Evolutionary conservation across 2,329 filamentous ascomycete genomes (phyloP).

Genomic region (Cucurbitaria berberidis): DNA sequence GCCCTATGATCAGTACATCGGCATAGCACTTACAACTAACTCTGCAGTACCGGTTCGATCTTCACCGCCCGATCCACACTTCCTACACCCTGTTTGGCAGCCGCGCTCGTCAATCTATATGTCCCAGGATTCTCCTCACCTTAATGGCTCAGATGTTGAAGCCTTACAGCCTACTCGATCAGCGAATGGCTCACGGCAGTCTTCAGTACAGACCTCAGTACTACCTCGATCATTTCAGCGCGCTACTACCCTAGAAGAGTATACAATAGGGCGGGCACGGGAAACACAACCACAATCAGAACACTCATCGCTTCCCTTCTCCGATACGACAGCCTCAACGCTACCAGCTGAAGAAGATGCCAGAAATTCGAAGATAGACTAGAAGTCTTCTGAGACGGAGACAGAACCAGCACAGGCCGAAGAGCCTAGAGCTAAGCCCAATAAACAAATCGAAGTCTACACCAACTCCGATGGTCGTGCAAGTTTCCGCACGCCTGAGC

Average conservation of each 20-base stretch:
- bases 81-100: neutral
- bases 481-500: neutral
- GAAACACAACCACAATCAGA: neutral
- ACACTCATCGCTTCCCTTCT: neutral
- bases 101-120: neutral
- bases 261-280: neutral
- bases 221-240: neutral
- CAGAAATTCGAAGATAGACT: neutral
- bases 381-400: neutral
- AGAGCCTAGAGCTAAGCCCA: neutral
- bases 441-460: neutral
- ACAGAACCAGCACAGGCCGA: neutral
- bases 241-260: neutral
- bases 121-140: neutral
- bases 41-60: neutral
- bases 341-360: neutral
- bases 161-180: neutral
- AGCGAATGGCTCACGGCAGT: neutral
- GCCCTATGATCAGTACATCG: neutral
- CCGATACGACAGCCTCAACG: neutral
- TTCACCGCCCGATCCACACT: neutral
- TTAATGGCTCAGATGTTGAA: too few species aligned
- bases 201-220: neutral
- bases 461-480: neutral
- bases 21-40: neutral